A percentile compares a stretch with the other conserved stretches of the same genome.
Evolutionary conservation across 495 filamentous ascomycete species (phyloP).

Genomic region (Aspergillus saccharolyticus): DNA sequence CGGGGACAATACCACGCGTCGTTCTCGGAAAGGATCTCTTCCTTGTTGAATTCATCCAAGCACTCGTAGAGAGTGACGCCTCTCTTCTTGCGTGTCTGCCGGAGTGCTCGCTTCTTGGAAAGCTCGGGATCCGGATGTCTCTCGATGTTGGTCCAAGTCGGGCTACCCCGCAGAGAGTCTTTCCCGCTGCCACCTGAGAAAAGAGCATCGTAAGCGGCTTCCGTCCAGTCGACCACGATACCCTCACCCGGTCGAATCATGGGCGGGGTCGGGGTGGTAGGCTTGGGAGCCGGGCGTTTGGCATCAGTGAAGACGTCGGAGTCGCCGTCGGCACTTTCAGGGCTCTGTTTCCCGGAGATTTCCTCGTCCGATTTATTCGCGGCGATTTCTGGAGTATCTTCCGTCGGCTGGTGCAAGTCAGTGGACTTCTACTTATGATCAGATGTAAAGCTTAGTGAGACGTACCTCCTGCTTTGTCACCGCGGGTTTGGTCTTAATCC

Average conservation of each 20-base stretch:
- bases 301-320: constrained; percentile 21
- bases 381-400: not conserved
- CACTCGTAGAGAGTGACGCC: constrained; percentile 88
- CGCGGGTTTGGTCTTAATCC: constrained; percentile 26
- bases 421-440: not conserved
- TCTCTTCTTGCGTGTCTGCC: constrained; percentile 57
- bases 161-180: constrained; percentile 45
- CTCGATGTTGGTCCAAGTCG: constrained; percentile 48
- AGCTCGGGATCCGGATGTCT: constrained; percentile 63
- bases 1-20: constrained; percentile 96
- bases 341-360: constrained; percentile 11
- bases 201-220: constrained; percentile 58
- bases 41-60: constrained; percentile 84
- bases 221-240: constrained; percentile 78
- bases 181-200: constrained; percentile 54
- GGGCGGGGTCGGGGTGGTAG: constrained; percentile 46
- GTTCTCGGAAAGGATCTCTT: constrained; percentile 86
- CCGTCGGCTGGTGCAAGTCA: not conserved
- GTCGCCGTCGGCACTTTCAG: constrained; percentile 20
- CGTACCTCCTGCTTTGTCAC: constrained; percentile 14
- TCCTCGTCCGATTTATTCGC: constrained; percentile 12
- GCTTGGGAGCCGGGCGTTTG: constrained; percentile 15
- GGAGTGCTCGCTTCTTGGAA: constrained; percentile 51
- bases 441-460: not conserved
- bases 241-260: constrained; percentile 73